phyloP scores from a whole-genome alignment of 371 early-diverging fungal genomes.

The Nematocida sp. region DNA sequence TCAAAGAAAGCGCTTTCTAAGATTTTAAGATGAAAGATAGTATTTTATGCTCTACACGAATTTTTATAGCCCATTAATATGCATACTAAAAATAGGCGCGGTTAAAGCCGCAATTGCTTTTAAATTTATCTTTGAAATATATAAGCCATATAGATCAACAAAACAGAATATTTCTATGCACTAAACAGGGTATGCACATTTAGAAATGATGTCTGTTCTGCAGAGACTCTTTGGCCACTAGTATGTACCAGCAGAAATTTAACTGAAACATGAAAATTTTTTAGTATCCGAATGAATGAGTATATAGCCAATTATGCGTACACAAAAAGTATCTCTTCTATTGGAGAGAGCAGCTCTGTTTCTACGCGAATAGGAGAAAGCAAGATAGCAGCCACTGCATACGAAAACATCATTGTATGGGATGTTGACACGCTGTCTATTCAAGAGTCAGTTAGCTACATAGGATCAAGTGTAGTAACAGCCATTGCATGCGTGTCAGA shows the following conservation, averaged over 20 bases:
- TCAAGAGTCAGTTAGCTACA: not conserved
- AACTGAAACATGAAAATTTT: slow-evolving; percentile 39
- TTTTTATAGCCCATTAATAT: too few species aligned
- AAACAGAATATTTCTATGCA: too few species aligned
- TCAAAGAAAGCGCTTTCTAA: not conserved
- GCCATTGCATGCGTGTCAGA: not conserved
- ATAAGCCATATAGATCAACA: too few species aligned
- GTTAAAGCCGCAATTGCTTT: too few species aligned
- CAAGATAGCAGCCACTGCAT: slow-evolving; percentile 4
- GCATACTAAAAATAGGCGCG: too few species aligned
- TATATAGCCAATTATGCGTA: slow-evolving; percentile 47
- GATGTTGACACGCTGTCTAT: slow-evolving; percentile 38
- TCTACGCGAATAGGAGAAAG: not conserved
- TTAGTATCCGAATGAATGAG: slow-evolving; percentile 32
- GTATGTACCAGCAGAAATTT: not conserved
- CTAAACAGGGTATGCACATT: too few species aligned
- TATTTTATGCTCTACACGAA: too few species aligned
- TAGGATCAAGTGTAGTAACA: not conserved
- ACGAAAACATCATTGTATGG: slow-evolving; percentile 40
- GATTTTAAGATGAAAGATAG: too few species aligned
- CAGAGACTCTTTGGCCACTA: not conserved
- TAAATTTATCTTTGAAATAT: too few species aligned
- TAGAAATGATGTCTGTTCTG: not conserved
- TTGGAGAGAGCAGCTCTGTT: slow-evolving; percentile 40
- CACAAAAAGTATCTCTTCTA: slow-evolving; percentile 28